Evolutionary conservation across 306 rosid genomes (phyloP).

Genomic region (Trifolium repens): DNA sequence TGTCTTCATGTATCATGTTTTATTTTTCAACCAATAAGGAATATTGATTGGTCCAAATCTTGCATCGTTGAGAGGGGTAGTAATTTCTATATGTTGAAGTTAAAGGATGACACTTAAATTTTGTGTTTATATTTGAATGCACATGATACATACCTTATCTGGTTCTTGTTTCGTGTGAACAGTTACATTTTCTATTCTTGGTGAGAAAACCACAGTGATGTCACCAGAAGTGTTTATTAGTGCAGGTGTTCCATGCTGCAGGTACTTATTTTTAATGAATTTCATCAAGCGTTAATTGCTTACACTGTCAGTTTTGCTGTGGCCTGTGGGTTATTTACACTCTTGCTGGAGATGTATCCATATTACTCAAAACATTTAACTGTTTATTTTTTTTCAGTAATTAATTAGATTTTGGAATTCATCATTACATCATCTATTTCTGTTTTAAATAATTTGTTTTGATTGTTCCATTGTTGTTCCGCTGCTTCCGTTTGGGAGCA

Average conservation of each 20-base stretch:
- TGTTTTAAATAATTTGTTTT: slow-evolving; percentile 17
- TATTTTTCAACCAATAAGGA: slow-evolving; percentile 24
- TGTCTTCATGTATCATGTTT: slow-evolving; percentile 32
- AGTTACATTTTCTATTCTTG: slow-evolving; percentile 94
- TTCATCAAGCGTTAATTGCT: slow-evolving; percentile 19
- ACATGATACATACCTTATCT: slow-evolving; percentile 32
- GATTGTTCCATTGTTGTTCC: not conserved
- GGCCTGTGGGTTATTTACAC: slow-evolving; percentile 32
- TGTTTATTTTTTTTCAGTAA: not conserved
- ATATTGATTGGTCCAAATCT: slow-evolving; percentile 27
- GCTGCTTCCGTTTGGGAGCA: slow-evolving; percentile 18
- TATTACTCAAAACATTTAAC: not conserved
- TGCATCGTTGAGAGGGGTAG: slow-evolving; percentile 18
- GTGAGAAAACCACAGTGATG: slow-evolving; percentile 98
- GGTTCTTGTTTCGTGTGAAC: slow-evolving; percentile 45
- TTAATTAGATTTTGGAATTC: not conserved
- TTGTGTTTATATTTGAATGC: slow-evolving; percentile 29
- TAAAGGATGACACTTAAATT: slow-evolving; percentile 18
- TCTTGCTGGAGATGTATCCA: not conserved
- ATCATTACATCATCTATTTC: slow-evolving; percentile 7
- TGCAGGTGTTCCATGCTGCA: slow-evolving; percentile 98
- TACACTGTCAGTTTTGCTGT: slow-evolving; percentile 27
- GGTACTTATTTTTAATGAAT: slow-evolving; percentile 54
- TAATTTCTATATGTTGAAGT: slow-evolving; percentile 17
- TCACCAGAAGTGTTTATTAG: slow-evolving; percentile 88